Percentiles rank a stretch among this genome's conserved stretches.
phyloP scores from a whole-genome alignment of 257 asterid species.

The Nicotiana undulata region DNA sequence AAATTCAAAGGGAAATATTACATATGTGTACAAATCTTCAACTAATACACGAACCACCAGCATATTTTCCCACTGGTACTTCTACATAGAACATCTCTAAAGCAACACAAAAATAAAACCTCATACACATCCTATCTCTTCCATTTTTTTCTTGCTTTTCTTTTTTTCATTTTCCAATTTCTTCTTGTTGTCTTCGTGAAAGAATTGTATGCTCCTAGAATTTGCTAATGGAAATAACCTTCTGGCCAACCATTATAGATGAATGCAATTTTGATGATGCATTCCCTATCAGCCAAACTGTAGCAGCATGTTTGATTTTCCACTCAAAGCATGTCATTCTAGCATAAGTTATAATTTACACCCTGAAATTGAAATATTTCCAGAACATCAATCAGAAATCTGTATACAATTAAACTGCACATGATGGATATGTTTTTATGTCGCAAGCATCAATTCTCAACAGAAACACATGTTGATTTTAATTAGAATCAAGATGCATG shows the following conservation, averaged over 20 bases:
- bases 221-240: neutral
- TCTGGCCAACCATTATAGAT: neutral
- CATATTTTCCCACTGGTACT: neutral
- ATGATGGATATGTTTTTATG: neutral
- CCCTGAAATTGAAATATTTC: constrained; percentile 1
- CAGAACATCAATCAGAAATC: neutral
- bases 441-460: neutral
- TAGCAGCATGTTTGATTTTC: neutral
- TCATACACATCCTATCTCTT: neutral
- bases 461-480: neutral
- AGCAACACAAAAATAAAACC: neutral
- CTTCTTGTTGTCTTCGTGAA: neutral
- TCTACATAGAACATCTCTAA: neutral
- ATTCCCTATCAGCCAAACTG: neutral
- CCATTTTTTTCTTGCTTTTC: neutral
- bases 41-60: neutral
- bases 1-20: neutral
- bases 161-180: neutral
- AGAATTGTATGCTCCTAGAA: constrained; percentile 2
- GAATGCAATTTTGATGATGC: constrained; percentile 1
- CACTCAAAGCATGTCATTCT: constrained; percentile 1
- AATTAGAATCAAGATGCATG: neutral
- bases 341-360: neutral
- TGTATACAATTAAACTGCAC: neutral
- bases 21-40: neutral